Base-by-base conservation (phyloP, 805 yeast genomes). In the Vanderwaltozyma tropicalis region DNA sequence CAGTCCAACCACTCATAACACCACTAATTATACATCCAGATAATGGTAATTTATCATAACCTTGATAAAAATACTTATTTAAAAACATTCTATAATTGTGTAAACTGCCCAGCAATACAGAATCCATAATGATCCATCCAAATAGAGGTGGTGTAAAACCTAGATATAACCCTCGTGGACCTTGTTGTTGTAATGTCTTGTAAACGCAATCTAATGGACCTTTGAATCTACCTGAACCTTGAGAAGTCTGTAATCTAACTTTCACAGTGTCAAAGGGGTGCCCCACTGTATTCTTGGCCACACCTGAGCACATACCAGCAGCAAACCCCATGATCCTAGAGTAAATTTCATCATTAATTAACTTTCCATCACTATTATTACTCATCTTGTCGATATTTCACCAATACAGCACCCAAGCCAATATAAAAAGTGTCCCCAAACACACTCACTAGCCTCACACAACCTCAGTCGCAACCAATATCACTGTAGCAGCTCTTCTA, bases 211-310 rank as follows among this genome's bases (percentile, higher is more conserved):
- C 61, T 13, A 57, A 24, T 1, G 63, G 59, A 2, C 96, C 95
- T 25, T 67, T 55, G 42, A 76, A 79, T 6, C 67, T 67, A 2
- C 78, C 76, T 15, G 96, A 87, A 25, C 98, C 97, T 59, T 94
- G 77, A 2, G 92, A 86, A 3, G 94, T 79, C 55, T 89, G 97
- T 37, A 89, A 68, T 40, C 97, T 71, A 19, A 92, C 97, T 62
- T 89, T 89, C 27, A 92, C 84, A 11, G 95, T 84, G 57, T 87
- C 96, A 53, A 88, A 88, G 10, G 97, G 96, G 62, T 92, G 97
- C 19, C 97, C 98, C 7, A 81, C 83, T 28, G 80, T 77, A 48
- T 87, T 82, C 55, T 87, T 87, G 50, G 84, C 80, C 18, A 84
- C 74, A 17, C 96, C 96, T 0, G 89, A 79, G 53, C 82, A 82